A percentile compares a stretch with the other conserved stretches of the same genome.
These are phyloP conservation scores for Hyaloscypha bicolor DNA, from an alignment of 495 filamentous ascomycete genomes.

Conservation along the genomic window DNA sequence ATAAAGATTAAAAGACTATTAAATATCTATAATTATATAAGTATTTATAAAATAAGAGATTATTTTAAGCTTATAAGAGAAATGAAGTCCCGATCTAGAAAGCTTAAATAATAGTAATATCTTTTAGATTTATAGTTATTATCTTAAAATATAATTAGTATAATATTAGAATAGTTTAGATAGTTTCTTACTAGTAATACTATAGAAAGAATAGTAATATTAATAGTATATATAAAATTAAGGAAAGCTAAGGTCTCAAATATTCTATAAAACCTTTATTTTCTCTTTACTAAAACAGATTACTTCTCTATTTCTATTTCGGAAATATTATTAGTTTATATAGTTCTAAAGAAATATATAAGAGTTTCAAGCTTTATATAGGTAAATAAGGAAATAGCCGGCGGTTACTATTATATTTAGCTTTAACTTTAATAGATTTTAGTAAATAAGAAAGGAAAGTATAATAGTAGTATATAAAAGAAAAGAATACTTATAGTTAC, in stretches of 20 bases:
- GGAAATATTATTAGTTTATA: too few species aligned
- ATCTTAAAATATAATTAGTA: conserved; percentile 13
- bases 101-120: conserved; percentile 53
- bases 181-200: conserved; percentile 21
- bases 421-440: too few species aligned
- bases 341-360: too few species aligned
- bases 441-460: too few species aligned
- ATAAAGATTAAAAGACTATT: too few species aligned
- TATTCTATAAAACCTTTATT: conserved; percentile 1
- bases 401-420: too few species aligned
- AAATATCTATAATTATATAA: conserved; percentile 39
- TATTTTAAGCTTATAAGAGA: conserved; percentile 40
- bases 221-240: conserved; percentile 21
- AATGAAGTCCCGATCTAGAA: conserved; percentile 46
- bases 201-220: conserved; percentile 17
- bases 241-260: conserved; percentile 7
- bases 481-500: too few species aligned
- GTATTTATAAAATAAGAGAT: conserved; percentile 52
- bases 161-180: not conserved
- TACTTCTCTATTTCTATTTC: too few species aligned
- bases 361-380: too few species aligned
- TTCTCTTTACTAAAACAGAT: not conserved
- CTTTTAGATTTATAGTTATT: conserved; percentile 41
- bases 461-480: too few species aligned
- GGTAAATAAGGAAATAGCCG: too few species aligned